Evolutionary conservation across 345 rosid genomes (phyloP), one percentile per base, ranked within the genome.

Genomic region (Schrenkiella parvula): DNA sequence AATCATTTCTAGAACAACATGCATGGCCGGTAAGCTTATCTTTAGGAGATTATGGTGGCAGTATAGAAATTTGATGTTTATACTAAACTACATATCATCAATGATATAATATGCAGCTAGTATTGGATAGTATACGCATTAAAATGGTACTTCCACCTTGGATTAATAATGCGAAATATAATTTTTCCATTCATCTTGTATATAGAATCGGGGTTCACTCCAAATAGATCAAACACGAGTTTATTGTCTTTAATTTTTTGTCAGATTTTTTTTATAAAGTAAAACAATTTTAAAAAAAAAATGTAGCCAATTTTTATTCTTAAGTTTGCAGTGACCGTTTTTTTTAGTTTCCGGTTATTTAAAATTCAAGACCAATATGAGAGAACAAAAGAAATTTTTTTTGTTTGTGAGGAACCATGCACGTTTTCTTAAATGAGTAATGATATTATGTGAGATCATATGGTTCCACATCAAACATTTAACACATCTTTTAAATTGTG

Each of bases 381-480:
- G n/a, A n/a, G n/a, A n/a, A n/a, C n/a, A n/a, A n/a, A n/a, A n/a
- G n/a, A n/a, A n/a, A n/a, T n/a, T n/a, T n/a, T n/a, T n/a, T n/a
- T n/a, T n/a, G n/a, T n/a, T n/a, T n/a, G n/a, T n/a, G n/a, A n/a
- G n/a, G n/a, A n/a, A n/a, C n/a, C 15, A 64, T 46, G 37, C 56
- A 65, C 51, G 32, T 66, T 53, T 41, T 65, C 66, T 54, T 73
- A 46, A 64, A 73, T 54, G 50, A 32, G 35, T 32, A 31, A 31
- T 37, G 43, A 38, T 35, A 17, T 46, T 26, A 56, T 64, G 18
- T 44, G 50, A 47, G 46, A 31, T 8, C n/a, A 70, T 12, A 44
- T 34, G 47, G 43, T 54, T 66, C 66, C 28, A 37, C 60, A 55
- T 73, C 65, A 34, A 17, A 64, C 71, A 66, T 66, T 73, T 47